Conservation (phyloP, 192 early-diverging fungal genomes). For the Linderina pennispora region DNA sequence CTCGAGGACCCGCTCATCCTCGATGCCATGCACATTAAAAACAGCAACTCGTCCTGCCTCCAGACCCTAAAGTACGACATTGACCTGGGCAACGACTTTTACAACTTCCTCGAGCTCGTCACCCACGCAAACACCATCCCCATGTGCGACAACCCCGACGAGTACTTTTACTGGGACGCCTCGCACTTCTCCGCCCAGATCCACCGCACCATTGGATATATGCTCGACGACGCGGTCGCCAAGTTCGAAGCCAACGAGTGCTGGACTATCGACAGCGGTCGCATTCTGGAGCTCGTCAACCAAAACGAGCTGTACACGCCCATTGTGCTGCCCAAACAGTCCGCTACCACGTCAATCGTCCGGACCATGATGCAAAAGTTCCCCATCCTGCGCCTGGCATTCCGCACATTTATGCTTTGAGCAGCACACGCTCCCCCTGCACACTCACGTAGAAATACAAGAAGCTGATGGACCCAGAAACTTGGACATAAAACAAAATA, state of each 20-base stretch:
- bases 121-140: slow-evolving; percentile 45
- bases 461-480: too few species aligned
- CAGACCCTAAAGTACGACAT: slow-evolving; percentile 40
- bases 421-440: too few species aligned
- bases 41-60: slow-evolving; percentile 30
- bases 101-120: slow-evolving; percentile 47
- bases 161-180: slow-evolving; percentile 45
- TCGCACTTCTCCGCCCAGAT: slow-evolving; percentile 45
- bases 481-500: background rate
- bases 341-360: slow-evolving; percentile 30
- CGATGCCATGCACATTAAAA: slow-evolving; percentile 33
- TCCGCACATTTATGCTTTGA: slow-evolving; percentile 43
- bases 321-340: slow-evolving; percentile 35
- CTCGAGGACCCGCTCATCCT: slow-evolving; percentile 26
- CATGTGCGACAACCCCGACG: slow-evolving; percentile 41
- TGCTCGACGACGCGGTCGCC: slow-evolving; percentile 34
- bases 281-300: slow-evolving; percentile 24
- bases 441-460: too few species aligned
- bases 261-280: slow-evolving; percentile 20
- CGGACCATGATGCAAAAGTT: slow-evolving; percentile 40
- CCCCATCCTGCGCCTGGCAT: slow-evolving; percentile 32
- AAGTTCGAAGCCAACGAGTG: slow-evolving; percentile 26
- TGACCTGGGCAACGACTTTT: slow-evolving; percentile 45
- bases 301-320: slow-evolving; percentile 37
- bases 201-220: slow-evolving; percentile 33